Percentiles rank a stretch among this genome's conserved stretches.
Evolutionary conservation across 148 eudicot genomes (phyloP).

Genomic region (Cornus suecica): DNA sequence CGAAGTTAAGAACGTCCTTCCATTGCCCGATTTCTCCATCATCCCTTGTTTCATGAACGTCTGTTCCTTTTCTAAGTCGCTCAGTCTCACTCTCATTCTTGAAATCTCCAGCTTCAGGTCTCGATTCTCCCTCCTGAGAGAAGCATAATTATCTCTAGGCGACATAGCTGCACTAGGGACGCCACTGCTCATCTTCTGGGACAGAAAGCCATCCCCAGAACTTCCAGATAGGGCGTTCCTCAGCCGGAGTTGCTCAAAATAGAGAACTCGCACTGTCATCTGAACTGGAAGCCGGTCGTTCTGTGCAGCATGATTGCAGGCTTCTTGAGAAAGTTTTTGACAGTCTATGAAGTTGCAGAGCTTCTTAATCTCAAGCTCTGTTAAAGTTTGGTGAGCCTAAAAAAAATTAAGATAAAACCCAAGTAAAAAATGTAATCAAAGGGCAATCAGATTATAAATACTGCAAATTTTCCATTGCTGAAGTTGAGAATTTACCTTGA

Average conservation of each 20-base stretch:
- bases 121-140: conserved; percentile 69
- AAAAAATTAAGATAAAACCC: conserved; percentile 1
- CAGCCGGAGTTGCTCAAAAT: conserved; percentile 59
- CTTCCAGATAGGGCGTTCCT: conserved; percentile 48
- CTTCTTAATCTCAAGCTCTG: conserved; percentile 45
- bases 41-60: conserved; percentile 72
- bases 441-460: not conserved
- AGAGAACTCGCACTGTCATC: conserved; percentile 62
- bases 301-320: conserved; percentile 76
- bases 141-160: conserved; percentile 72
- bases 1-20: conserved; percentile 50
- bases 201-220: conserved; percentile 45
- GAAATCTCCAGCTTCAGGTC: conserved; percentile 77
- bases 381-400: conserved; percentile 62
- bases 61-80: conserved; percentile 75
- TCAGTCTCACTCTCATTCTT: conserved; percentile 72
- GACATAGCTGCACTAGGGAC: conserved; percentile 69
- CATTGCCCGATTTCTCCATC: conserved; percentile 48
- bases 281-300: conserved; percentile 70
- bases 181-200: conserved; percentile 61
- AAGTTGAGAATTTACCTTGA: conserved; percentile 46
- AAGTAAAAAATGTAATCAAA: not conserved
- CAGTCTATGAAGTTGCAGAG: conserved; percentile 63
- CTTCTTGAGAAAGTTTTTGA: conserved; percentile 77
- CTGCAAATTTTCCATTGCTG: not conserved